A percentile compares a stretch with the other conserved stretches of the same genome.
Evolutionary conservation across 805 yeast genomes (phyloP).

Genomic region (Metschnikowia lochheadii): DNA sequence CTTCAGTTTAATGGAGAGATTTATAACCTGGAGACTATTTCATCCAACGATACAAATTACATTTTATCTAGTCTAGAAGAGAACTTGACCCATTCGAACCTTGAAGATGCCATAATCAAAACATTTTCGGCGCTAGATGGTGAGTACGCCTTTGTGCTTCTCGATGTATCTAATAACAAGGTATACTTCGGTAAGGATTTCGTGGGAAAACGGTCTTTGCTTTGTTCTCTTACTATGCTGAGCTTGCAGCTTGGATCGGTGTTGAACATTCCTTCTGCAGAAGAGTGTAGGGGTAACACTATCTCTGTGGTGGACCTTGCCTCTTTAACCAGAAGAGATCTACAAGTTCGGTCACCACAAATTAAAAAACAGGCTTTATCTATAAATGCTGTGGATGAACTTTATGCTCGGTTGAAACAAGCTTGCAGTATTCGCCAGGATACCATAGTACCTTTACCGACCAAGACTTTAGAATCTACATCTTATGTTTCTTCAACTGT

Average conservation of each 20-base stretch:
- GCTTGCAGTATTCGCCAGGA: slow-evolving; percentile 51
- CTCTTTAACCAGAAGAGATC: not conserved
- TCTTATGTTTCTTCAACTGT: slow-evolving; percentile 18
- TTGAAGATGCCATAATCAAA: slow-evolving; percentile 33
- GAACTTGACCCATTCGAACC: slow-evolving; percentile 9
- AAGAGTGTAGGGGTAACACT: slow-evolving; percentile 54
- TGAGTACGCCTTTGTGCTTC: slow-evolving; percentile 70
- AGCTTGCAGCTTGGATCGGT: slow-evolving; percentile 42
- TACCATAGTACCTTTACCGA: slow-evolving; percentile 40
- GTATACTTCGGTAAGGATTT: slow-evolving; percentile 81
- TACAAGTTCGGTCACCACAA: not conserved
- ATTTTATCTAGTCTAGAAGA: slow-evolving; percentile 37
- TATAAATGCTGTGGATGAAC: not conserved
- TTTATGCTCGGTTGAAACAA: slow-evolving; percentile 24
- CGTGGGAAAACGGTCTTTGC: slow-evolving; percentile 76
- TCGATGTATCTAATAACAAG: slow-evolving; percentile 36
- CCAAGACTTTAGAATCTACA: not conserved
- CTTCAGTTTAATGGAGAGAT: slow-evolving; percentile 91
- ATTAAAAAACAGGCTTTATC: not conserved
- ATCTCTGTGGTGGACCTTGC: slow-evolving; percentile 42
- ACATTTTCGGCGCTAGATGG: slow-evolving; percentile 57
- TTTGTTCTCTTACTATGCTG: slow-evolving; percentile 33
- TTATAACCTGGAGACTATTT: slow-evolving; percentile 54
- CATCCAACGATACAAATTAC: slow-evolving; percentile 60
- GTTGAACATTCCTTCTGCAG: slow-evolving; percentile 24